Evolutionary conservation across 495 filamentous ascomycete species (phyloP).

Genomic region (Tuber aestivum): DNA sequence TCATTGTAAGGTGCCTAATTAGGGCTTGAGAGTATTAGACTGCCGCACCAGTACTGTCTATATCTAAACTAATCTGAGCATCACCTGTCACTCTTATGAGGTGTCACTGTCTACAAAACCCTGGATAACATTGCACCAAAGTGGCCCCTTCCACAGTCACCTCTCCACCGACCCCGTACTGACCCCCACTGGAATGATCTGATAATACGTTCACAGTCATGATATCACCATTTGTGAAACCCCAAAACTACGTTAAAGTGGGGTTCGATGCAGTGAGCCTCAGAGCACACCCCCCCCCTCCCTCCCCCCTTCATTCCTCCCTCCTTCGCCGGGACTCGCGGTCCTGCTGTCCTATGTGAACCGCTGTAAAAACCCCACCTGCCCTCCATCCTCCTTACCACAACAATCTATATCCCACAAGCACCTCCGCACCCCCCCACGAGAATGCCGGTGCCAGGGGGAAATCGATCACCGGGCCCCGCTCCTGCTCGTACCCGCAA

Average conservation of each 20-base stretch:
- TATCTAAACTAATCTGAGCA: background rate
- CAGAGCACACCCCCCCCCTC: no score
- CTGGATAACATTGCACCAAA: background rate
- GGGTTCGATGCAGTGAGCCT: background rate
- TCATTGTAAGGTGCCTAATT: background rate
- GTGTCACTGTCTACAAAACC: background rate
- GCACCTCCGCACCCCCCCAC: no score
- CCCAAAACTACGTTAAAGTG: background rate
- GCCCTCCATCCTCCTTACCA: no score
- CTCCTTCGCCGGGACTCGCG: background rate
- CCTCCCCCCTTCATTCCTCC: background rate
- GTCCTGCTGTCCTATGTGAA: background rate
- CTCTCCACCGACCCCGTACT: background rate
- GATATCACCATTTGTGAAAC: background rate
- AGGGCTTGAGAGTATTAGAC: background rate
- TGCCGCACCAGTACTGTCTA: background rate
- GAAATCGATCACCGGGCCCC: no score
- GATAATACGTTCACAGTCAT: background rate
- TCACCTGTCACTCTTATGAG: background rate
- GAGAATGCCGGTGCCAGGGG: no score
- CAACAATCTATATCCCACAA: background rate
- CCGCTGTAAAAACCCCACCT: no score
- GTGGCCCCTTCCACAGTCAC: background rate
- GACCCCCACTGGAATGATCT: background rate
- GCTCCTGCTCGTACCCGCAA: no score